phyloP scores from a whole-genome alignment of 306 rosid species.

The Geum urbanum region DNA sequence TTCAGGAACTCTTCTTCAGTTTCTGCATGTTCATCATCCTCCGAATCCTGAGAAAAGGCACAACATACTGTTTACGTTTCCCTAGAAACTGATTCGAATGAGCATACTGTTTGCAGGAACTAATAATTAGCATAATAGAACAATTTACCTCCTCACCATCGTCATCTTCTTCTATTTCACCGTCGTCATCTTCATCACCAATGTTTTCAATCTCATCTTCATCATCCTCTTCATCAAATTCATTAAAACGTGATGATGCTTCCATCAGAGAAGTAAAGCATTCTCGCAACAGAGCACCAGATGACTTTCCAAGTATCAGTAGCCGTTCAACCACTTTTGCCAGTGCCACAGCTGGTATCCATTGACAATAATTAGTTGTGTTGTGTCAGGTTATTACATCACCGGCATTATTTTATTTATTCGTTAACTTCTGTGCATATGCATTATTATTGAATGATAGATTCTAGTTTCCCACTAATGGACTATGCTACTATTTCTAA shows the following conservation, averaged over 20 bases:
- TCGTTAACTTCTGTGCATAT: not conserved
- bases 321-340: constrained; percentile 60
- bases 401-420: not conserved
- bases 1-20: constrained; percentile 77
- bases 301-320: constrained; percentile 49
- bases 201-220: constrained; percentile 47
- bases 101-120: constrained; percentile 4
- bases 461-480: not conserved
- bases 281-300: constrained; percentile 38
- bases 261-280: constrained; percentile 69
- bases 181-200: constrained; percentile 43
- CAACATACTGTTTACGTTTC: not conserved
- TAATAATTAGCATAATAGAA: not conserved
- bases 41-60: constrained; percentile 54
- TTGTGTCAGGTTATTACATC: not conserved
- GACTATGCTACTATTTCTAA: not conserved
- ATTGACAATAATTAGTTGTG: constrained; percentile 14
- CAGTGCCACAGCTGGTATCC: constrained; percentile 60
- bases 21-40: constrained; percentile 67
- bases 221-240: constrained; percentile 45
- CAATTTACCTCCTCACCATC: constrained; percentile 53
- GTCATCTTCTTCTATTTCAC: constrained; percentile 56
- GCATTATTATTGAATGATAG: not conserved
- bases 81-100: constrained; percentile 1
- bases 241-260: constrained; percentile 50